Evolutionary conservation across 768 basidiomycete species (phyloP).

Genomic region (Termitomyces sp.): DNA sequence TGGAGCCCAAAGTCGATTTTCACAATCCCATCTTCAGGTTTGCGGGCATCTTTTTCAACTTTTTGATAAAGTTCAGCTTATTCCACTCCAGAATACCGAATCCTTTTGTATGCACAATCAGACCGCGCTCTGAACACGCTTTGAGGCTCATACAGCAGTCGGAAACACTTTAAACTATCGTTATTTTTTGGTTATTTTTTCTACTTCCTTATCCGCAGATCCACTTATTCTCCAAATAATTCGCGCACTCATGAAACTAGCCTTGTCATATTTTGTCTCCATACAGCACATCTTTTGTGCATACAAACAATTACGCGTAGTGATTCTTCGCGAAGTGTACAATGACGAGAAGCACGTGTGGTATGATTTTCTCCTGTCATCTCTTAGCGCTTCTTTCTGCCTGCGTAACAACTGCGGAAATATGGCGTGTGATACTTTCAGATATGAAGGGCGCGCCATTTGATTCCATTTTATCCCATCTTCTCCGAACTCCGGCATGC

Average conservation of each 20-base stretch:
- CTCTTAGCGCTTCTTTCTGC: neutral
- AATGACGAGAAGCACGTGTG: neutral
- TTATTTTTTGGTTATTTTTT: neutral
- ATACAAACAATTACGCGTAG: neutral
- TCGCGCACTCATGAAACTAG: neutral
- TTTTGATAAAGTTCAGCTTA: neutral
- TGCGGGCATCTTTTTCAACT: conserved; percentile 10
- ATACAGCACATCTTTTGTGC: neutral
- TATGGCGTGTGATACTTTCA: neutral
- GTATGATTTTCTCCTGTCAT: neutral
- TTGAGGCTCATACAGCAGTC: conserved; percentile 33
- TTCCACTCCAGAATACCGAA: conserved; percentile 34
- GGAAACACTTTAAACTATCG: conserved; percentile 13
- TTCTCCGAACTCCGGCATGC: neutral
- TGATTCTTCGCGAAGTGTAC: neutral
- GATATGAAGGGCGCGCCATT: too few species aligned
- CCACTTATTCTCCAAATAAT: neutral
- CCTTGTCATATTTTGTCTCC: neutral
- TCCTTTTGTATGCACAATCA: conserved; percentile 42
- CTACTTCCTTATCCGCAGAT: neutral
- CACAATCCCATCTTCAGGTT: conserved; percentile 63
- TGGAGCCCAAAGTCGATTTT: conserved; percentile 46
- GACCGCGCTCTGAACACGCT: conserved; percentile 42
- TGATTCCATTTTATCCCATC: neutral
- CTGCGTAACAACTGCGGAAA: neutral